Conservation (phyloP, 805 yeast genomes). For the Suhomyces sp. region DNA sequence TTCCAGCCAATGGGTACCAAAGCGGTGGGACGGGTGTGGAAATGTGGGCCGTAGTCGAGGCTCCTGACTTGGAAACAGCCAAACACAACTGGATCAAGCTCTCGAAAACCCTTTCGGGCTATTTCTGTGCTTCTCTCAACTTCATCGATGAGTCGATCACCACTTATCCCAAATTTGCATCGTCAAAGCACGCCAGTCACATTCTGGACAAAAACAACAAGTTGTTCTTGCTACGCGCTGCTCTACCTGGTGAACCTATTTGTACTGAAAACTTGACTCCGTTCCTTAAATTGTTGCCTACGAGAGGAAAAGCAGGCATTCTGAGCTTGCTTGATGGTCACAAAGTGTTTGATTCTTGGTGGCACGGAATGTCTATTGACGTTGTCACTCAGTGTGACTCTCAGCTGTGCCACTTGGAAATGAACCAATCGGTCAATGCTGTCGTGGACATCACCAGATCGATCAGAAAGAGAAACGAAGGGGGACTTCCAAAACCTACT, state of each 20-base stretch:
- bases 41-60: constrained; percentile 82
- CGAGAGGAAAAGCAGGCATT: constrained; percentile 87
- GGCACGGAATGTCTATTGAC: constrained; percentile 94
- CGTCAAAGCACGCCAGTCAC: constrained; percentile 26
- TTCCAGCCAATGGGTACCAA: constrained; percentile 66
- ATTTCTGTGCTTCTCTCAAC: constrained; percentile 92
- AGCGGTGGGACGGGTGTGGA: constrained; percentile 97
- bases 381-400: constrained; percentile 51
- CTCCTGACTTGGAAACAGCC: constrained; percentile 52
- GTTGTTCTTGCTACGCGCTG: constrained; percentile 68
- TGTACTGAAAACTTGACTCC: constrained; percentile 98
- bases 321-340: constrained; percentile 87
- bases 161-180: constrained; percentile 51
- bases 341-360: constrained; percentile 80
- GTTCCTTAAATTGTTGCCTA: constrained; percentile 82
- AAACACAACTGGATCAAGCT: constrained; percentile 65
- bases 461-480: constrained; percentile 52
- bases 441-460: constrained; percentile 70
- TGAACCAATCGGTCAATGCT: constrained; percentile 67
- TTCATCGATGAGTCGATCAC: constrained; percentile 80
- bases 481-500: constrained; percentile 78
- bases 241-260: constrained; percentile 90
- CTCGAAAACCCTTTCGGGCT: constrained; percentile 77
- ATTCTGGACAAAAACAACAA: constrained; percentile 30
- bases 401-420: constrained; percentile 43